Evolutionary conservation across 495 filamentous ascomycete genomes (phyloP).

Genomic region (Talaromyces nanjingensis): DNA sequence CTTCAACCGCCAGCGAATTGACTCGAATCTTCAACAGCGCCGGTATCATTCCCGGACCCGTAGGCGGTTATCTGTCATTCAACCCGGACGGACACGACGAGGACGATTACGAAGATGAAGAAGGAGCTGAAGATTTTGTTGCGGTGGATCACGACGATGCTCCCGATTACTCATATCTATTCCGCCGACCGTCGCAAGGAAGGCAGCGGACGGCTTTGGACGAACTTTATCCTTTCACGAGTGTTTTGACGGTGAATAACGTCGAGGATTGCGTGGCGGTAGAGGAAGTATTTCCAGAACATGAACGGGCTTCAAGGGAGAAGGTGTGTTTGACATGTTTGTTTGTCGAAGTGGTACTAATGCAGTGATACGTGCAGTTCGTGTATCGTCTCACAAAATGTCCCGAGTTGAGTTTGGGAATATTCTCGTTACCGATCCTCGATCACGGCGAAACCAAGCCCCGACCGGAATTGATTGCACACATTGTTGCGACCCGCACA

Average conservation of each 20-base stretch:
- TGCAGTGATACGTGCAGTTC: conserved; percentile 47
- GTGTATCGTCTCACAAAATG: conserved; percentile 71
- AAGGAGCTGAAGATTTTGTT: conserved; percentile 29
- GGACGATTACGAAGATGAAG: conserved; percentile 33
- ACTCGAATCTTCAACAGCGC: conserved; percentile 27
- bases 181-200: conserved; percentile 25
- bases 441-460: conserved; percentile 37
- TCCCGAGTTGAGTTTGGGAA: conserved; percentile 71
- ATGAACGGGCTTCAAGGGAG: conserved; percentile 66
- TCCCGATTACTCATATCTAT: conserved; percentile 38
- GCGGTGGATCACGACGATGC: conserved; percentile 37
- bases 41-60: conserved; percentile 19
- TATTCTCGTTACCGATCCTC: conserved; percentile 57
- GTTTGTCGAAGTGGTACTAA: neutral
- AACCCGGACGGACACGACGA: conserved; percentile 26
- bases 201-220: conserved; percentile 32
- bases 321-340: conserved; percentile 51
- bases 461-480: conserved; percentile 60
- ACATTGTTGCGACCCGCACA: conserved; percentile 71
- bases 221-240: conserved; percentile 60
- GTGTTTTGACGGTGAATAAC: conserved; percentile 64
- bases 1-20: conserved; percentile 26
- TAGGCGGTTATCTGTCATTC: conserved; percentile 26
- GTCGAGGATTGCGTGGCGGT: conserved; percentile 69
- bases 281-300: conserved; percentile 68